Evolutionary conservation across 441 rosid genomes (phyloP).

Genomic region (Populus hybrid): DNA sequence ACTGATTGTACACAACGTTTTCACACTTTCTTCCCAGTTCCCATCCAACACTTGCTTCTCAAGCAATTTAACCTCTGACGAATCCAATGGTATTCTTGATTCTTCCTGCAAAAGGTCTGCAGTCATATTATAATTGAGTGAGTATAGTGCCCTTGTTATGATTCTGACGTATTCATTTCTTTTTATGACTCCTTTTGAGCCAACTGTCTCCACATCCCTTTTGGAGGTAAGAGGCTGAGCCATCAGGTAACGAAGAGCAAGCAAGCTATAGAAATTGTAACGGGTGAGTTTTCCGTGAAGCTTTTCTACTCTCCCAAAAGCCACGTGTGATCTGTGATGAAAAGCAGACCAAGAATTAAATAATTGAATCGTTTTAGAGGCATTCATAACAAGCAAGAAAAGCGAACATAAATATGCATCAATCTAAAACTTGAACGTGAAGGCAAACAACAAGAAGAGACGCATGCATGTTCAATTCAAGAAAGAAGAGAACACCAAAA

Average conservation of each 20-base stretch:
- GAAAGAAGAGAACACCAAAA: too few species aligned
- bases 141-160: constrained; percentile 56
- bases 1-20: too few species aligned
- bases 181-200: constrained; percentile 57
- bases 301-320: constrained; percentile 40
- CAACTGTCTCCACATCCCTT: constrained; percentile 26
- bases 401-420: not conserved
- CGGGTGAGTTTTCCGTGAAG: constrained; percentile 36
- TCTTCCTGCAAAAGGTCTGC: constrained; percentile 65
- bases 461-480: too few species aligned
- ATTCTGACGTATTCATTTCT: constrained; percentile 60
- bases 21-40: constrained; percentile 28
- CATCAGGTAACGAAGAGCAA: too few species aligned
- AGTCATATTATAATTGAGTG: constrained; percentile 59
- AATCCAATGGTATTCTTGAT: constrained; percentile 55
- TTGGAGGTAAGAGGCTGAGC: too few species aligned
- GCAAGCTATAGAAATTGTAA: too few species aligned
- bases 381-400: not conserved
- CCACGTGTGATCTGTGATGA: constrained; percentile 22
- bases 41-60: constrained; percentile 55
- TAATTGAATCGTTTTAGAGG: too few species aligned
- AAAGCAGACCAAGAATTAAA: not conserved
- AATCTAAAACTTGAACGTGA: not conserved
- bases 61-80: constrained; percentile 11
- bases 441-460: not conserved